These are phyloP conservation scores for Cladosporium sp. DNA, from an alignment of 2,329 filamentous ascomycete genomes.

Conservation along the genomic window DNA sequence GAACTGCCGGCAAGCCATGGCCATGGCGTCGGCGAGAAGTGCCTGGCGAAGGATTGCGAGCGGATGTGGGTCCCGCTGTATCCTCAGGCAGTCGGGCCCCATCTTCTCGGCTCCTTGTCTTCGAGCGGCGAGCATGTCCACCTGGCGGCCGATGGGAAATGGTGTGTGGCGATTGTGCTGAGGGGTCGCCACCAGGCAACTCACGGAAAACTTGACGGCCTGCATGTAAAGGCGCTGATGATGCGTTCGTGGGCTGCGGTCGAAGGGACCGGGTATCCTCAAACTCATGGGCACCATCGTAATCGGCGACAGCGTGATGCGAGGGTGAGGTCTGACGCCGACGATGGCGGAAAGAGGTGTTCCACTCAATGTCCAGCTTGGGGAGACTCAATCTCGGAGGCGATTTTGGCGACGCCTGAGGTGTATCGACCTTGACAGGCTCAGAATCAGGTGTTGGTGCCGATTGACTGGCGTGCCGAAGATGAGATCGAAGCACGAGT, in stretches of 20 bases:
- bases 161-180: not conserved
- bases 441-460: not conserved
- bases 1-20: not conserved
- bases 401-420: not conserved
- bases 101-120: not conserved
- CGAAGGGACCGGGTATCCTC: not conserved
- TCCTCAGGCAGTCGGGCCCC: not conserved
- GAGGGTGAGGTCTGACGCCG: constrained; percentile 13
- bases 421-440: constrained; percentile 1
- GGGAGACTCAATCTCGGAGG: not conserved
- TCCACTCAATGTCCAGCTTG: not conserved
- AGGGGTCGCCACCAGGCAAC: not conserved
- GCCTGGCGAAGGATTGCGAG: not conserved
- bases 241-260: not conserved
- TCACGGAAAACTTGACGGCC: constrained; percentile 6
- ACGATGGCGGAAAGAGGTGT: constrained; percentile 2
- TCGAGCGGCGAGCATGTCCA: not conserved
- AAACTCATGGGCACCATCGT: not conserved
- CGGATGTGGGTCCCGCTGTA: not conserved
- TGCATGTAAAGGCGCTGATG: not conserved
- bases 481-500: not conserved
- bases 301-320: not conserved
- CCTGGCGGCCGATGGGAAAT: not conserved
- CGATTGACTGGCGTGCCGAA: not conserved
- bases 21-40: not conserved